phyloP scores from a whole-genome alignment of 176 grass and related monocot genomes.

The Themeda triandra region DNA sequence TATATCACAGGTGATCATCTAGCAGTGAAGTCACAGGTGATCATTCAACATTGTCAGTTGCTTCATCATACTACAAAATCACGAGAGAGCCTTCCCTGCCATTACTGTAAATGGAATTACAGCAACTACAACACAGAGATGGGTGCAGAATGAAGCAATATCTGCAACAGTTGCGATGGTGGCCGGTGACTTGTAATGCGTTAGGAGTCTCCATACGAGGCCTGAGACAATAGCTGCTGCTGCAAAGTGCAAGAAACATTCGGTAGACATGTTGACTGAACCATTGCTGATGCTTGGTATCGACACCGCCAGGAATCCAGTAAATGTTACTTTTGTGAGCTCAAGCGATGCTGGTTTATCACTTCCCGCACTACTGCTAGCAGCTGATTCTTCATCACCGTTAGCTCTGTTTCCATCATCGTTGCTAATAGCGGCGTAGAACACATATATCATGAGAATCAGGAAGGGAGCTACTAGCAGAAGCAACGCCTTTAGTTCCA shows the following conservation, averaged over 20 bases:
- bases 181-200: not conserved
- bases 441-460: not conserved
- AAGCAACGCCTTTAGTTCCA: not conserved
- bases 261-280: not conserved
- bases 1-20: not conserved
- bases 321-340: not conserved
- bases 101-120: not conserved
- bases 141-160: not conserved
- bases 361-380: not conserved
- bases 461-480: not conserved
- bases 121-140: not conserved
- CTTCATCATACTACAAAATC: not conserved
- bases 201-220: slow-evolving; percentile 2
- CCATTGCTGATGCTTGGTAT: not conserved
- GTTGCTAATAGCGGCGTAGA: not conserved
- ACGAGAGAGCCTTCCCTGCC: not conserved
- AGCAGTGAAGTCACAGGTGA: not conserved
- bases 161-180: not conserved
- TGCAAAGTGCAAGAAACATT: not conserved
- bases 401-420: not conserved
- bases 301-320: not conserved
- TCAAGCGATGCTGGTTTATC: slow-evolving; percentile 6
- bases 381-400: not conserved
- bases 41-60: not conserved
- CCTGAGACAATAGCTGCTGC: slow-evolving; percentile 15